phyloP scores from a whole-genome alignment of 495 filamentous ascomycete species.

The Penicillium alfredii region DNA sequence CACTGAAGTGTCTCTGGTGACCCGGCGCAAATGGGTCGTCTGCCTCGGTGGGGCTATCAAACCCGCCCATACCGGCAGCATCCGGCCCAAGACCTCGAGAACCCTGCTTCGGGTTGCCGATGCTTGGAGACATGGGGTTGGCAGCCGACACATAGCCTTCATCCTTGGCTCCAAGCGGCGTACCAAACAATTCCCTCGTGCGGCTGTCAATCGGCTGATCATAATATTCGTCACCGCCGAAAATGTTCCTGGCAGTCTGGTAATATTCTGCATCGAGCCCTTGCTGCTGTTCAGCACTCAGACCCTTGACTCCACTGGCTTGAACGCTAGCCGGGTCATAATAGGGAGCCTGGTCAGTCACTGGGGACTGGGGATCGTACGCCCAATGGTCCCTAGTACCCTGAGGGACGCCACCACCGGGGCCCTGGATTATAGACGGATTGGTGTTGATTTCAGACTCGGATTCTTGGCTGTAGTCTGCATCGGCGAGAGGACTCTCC shows the following conservation, averaged over 20 bases:
- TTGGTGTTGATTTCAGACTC: slow-evolving; percentile 71
- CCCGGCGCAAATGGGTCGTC: slow-evolving; percentile 54
- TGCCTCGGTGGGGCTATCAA: slow-evolving; percentile 55
- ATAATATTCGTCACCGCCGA: slow-evolving; percentile 34
- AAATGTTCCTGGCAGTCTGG: slow-evolving; percentile 33
- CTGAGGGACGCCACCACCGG: slow-evolving; percentile 49
- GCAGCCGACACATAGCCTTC: slow-evolving; percentile 90
- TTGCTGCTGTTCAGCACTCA: slow-evolving; percentile 23
- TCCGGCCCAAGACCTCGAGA: slow-evolving; percentile 56
- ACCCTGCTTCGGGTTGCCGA: slow-evolving; percentile 54
- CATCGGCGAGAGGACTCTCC: slow-evolving; percentile 51
- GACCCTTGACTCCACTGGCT: slow-evolving; percentile 28
- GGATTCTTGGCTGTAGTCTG: slow-evolving; percentile 44
- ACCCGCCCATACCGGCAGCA: slow-evolving; percentile 48
- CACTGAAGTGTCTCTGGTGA: slow-evolving; percentile 70
- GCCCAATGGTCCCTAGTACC: slow-evolving; percentile 49
- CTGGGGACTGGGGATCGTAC: slow-evolving; percentile 44
- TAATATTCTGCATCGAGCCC: slow-evolving; percentile 37
- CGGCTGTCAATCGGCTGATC: slow-evolving; percentile 25
- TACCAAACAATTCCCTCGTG: slow-evolving; percentile 32
- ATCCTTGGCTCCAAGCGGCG: slow-evolving; percentile 53
- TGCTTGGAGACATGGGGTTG: slow-evolving; percentile 55
- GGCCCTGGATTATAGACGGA: slow-evolving; percentile 68
- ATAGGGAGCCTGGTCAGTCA: slow-evolving; percentile 36
- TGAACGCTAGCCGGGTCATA: slow-evolving; percentile 40